A percentile compares a stretch with the other conserved stretches of the same genome.
Evolutionary conservation across 257 asterid genomes (phyloP).

Genomic region (Solanum medicagineum): DNA sequence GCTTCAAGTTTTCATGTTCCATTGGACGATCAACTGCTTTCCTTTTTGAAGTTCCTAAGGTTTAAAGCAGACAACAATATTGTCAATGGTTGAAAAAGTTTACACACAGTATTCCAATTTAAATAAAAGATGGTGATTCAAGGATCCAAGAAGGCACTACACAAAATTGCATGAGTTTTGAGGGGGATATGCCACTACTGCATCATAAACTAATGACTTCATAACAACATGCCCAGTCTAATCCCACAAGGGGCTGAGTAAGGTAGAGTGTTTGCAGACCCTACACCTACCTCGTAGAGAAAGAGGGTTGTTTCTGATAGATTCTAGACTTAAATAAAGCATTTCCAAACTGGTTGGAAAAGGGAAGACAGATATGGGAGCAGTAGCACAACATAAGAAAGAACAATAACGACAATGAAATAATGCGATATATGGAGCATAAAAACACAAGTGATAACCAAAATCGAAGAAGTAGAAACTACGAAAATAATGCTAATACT

Average conservation of each 20-base stretch:
- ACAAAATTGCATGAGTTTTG: background rate
- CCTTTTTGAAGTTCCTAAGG: slow-evolving; percentile 28
- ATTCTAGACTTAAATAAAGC: background rate
- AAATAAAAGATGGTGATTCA: background rate
- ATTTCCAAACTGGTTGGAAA: background rate
- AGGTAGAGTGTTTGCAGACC: background rate
- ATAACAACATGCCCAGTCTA: background rate
- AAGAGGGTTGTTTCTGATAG: background rate
- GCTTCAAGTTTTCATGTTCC: slow-evolving; percentile 33
- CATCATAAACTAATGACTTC: background rate
- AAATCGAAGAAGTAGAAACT: background rate
- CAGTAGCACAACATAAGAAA: background rate
- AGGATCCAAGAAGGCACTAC: background rate
- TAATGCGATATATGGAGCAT: background rate
- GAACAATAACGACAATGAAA: background rate
- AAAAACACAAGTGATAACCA: background rate
- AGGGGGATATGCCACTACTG: background rate
- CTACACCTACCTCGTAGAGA: background rate
- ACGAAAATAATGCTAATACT: background rate
- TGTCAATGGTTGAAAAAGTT: slow-evolving; percentile 3
- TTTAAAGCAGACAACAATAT: slow-evolving; percentile 1
- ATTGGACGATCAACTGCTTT: slow-evolving; percentile 24
- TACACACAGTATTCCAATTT: background rate
- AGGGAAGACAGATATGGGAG: background rate
- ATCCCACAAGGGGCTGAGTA: background rate